Evolutionary conservation across 2,329 filamentous ascomycete species (phyloP).

Genomic region (Pestalotiopsis sp.): DNA sequence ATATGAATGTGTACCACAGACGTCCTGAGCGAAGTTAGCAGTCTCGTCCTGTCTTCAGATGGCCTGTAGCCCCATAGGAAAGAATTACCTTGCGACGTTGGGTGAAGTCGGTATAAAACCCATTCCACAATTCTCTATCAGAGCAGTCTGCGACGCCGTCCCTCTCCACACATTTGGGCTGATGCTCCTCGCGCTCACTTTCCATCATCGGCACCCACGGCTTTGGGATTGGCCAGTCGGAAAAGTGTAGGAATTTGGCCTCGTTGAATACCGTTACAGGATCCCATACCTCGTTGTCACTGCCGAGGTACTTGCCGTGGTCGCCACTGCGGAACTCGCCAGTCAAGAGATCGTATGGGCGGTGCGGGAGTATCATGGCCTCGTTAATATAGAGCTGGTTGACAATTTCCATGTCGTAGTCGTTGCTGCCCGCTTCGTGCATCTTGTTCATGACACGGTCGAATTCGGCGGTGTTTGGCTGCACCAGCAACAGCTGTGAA

Average conservation of each 20-base stretch:
- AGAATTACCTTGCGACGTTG: slow-evolving; percentile 30
- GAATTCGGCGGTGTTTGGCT: slow-evolving; percentile 58
- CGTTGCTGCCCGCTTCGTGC: slow-evolving; percentile 30
- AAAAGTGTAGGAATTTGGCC: slow-evolving; percentile 71
- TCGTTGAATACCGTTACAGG: slow-evolving; percentile 54
- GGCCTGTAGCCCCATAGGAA: no score
- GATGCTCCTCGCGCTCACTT: slow-evolving; percentile 25
- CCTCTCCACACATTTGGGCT: slow-evolving; percentile 34
- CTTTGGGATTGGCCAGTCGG: slow-evolving; percentile 72
- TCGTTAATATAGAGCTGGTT: slow-evolving; percentile 62
- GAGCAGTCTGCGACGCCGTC: slow-evolving; percentile 33
- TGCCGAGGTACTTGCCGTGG: slow-evolving; percentile 45
- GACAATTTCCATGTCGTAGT: slow-evolving; percentile 70
- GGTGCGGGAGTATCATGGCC: slow-evolving; percentile 65
- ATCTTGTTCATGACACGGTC: slow-evolving; percentile 36
- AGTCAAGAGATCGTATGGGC: slow-evolving; percentile 62
- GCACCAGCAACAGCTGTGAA: slow-evolving; percentile 63
- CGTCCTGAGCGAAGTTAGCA: slow-evolving; percentile 10
- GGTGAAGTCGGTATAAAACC: slow-evolving; percentile 36
- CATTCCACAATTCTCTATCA: slow-evolving; percentile 34
- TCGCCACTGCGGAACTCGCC: slow-evolving; percentile 62
- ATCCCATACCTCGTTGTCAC: slow-evolving; percentile 56
- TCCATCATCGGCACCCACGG: slow-evolving; percentile 41
- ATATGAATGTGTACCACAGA: slow-evolving; percentile 6
- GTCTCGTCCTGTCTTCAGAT: neutral